phyloP scores from a whole-genome alignment of 129 eudicot species.

The Calendula officinalis region DNA sequence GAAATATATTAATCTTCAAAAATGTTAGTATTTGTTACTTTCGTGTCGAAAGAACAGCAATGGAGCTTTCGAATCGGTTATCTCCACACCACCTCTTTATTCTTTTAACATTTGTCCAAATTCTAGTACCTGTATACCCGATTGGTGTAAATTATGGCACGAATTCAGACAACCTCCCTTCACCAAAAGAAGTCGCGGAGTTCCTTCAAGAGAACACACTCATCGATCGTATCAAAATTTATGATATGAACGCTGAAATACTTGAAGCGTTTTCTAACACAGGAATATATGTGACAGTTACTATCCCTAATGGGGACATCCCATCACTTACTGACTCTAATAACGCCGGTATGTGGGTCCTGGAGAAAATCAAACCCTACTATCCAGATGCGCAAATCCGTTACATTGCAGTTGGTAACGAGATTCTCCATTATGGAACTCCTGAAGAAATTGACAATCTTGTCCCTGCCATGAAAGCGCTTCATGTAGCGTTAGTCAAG shows the following conservation, averaged over 20 bases:
- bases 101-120: constrained; percentile 9
- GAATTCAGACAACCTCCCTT: constrained; percentile 57
- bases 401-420: constrained; percentile 59
- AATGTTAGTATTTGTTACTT: not conserved
- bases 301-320: constrained; percentile 47
- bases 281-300: constrained; percentile 44
- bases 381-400: constrained; percentile 48
- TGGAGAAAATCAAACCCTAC: constrained; percentile 38
- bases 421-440: constrained; percentile 44
- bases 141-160: constrained; percentile 65
- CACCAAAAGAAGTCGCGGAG: constrained; percentile 47
- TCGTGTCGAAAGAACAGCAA: constrained; percentile 2
- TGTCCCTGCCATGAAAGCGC: constrained; percentile 46
- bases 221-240: constrained; percentile 50
- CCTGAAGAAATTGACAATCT: constrained; percentile 33
- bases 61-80: constrained; percentile 19
- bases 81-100: constrained; percentile 5
- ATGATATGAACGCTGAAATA: constrained; percentile 51
- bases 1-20: constrained; percentile 12
- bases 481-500: constrained; percentile 36
- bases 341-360: constrained; percentile 49
- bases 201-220: constrained; percentile 46
- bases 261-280: constrained; percentile 47
- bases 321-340: constrained; percentile 32
- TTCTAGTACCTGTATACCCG: constrained; percentile 19